Percentiles rank a stretch among this genome's conserved stretches.
Evolutionary conservation across 192 early-diverging fungal genomes (phyloP).

Genomic region (Gigaspora rosea): DNA sequence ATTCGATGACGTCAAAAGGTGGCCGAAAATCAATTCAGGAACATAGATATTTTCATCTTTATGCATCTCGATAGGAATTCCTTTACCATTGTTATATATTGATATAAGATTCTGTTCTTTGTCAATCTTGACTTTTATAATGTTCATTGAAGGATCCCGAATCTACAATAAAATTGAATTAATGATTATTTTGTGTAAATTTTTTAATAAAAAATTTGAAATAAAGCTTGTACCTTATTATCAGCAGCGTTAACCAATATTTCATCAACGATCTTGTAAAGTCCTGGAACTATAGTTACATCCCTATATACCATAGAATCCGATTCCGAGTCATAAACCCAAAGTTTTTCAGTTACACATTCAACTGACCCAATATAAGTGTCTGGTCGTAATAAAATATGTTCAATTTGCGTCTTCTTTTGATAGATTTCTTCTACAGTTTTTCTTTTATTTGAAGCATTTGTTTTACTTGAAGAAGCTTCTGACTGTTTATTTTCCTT

Average conservation of each 20-base stretch:
- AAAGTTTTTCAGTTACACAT: conserved; percentile 74
- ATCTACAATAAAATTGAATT: conserved; percentile 47
- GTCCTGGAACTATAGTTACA: conserved; percentile 79
- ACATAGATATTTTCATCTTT: conserved; percentile 87
- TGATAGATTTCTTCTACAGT: conserved; percentile 90
- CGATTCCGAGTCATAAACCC: conserved; percentile 77
- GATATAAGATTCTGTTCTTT: conserved; percentile 77
- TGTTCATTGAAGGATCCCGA: conserved; percentile 85
- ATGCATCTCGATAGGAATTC: conserved; percentile 95
- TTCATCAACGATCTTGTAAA: conserved; percentile 99
- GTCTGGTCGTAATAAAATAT: conserved; percentile 92
- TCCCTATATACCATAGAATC: conserved; percentile 63
- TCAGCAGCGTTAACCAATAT: conserved; percentile 97
- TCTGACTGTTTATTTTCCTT: too few species aligned
- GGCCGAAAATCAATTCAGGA: conserved; percentile 97
- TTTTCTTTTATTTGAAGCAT: conserved; percentile 18
- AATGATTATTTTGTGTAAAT: not conserved
- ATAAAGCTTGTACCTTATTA: conserved; percentile 66
- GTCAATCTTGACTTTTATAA: conserved; percentile 87
- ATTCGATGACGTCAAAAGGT: conserved; percentile 95
- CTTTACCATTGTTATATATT: conserved; percentile 91
- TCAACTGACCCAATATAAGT: conserved; percentile 96
- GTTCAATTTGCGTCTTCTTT: conserved; percentile 93
- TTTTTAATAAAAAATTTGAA: not conserved
- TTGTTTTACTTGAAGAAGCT: not conserved